Base-by-base conservation (phyloP, 495 filamentous ascomycete species). In the Pseudotulostoma volvatum region DNA sequence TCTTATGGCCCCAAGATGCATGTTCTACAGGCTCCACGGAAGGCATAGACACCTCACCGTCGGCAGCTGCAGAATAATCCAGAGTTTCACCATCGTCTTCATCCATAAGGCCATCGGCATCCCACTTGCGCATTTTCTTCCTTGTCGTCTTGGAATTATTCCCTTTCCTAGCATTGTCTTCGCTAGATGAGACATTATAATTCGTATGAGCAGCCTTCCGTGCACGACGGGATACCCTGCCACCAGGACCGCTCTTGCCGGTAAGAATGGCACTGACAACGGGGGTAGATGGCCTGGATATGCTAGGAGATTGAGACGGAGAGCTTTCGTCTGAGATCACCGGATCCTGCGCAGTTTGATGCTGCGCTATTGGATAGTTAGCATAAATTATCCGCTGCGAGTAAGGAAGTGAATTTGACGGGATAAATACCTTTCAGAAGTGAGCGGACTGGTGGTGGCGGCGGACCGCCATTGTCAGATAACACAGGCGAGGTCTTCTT, bases 71-170 rank as follows among this genome's bases (percentile, higher is more conserved):
- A 15, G 92, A 96, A 53, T 96, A 97, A 59, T 97, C 90, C 19
- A 97, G 63, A 36, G 79, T 68, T 9, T 73, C 63, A 44, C 78
- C 81, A 37, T 85, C 84, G 36, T 81, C 83, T 49, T 94, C 90
- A 46, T 87, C 83, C 7, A 82, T 86, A 37, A 79, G 63, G 5
- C 90, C 90, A 54, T 88, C 81, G 0, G 78, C 84, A 56, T 88
- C 80, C 90, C 90, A 97, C 48, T 74, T 81, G 36, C 92, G 76
- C 50, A 79, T 76, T 46, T 82, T 85, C 68, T 97, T 97, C 4
- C 61, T 67, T n/a, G 60, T 59, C 52, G 74, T 76, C 9, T 61
- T 57, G 11, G 49, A 52, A 14, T 60, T 59, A 52, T 76, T 81
- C 19, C 65, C 60, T 47, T 73, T 77, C 34, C 66, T 73, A 16